Evolutionary conservation across 2,329 filamentous ascomycete species (phyloP).

Genomic region (Pseudopyrenochaeta lycopersici): DNA sequence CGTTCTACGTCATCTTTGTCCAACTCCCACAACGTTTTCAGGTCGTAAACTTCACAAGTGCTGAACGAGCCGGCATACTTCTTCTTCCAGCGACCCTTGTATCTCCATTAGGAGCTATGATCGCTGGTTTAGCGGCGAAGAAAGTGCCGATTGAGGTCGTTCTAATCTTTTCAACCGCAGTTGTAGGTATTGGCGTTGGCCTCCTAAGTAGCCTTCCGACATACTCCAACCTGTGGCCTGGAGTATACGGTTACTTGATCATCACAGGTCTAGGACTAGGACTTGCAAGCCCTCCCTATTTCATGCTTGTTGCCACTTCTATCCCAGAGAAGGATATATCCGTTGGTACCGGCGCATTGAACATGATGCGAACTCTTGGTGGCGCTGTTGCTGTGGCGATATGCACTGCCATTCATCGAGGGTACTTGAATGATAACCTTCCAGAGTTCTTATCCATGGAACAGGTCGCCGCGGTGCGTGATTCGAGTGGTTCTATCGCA

Average conservation of each 20-base stretch:
- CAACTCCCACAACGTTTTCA: slow-evolving; percentile 47
- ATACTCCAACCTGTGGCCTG: slow-evolving; percentile 20
- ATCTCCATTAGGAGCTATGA: slow-evolving; percentile 39
- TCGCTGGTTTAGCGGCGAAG: slow-evolving; percentile 27
- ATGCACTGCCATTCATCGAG: slow-evolving; percentile 40
- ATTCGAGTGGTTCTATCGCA: slow-evolving; percentile 22
- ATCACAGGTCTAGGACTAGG: slow-evolving; percentile 40
- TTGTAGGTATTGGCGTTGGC: slow-evolving; percentile 35
- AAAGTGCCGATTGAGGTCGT: slow-evolving; percentile 30
- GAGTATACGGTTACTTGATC: slow-evolving; percentile 40
- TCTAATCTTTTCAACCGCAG: slow-evolving; percentile 24
- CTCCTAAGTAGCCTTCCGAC: slow-evolving; percentile 38
- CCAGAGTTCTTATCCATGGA: slow-evolving; percentile 27
- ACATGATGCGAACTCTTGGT: slow-evolving; percentile 44
- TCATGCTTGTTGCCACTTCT: slow-evolving; percentile 33
- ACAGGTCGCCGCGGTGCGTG: slow-evolving; percentile 30
- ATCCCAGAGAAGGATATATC: slow-evolving; percentile 35
- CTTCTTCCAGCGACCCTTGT: slow-evolving; percentile 38
- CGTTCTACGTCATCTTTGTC: slow-evolving; percentile 39
- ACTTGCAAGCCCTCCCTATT: slow-evolving; percentile 37
- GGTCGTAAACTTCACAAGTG: slow-evolving; percentile 39
- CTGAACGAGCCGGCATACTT: slow-evolving; percentile 41
- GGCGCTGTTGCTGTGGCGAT: slow-evolving; percentile 44
- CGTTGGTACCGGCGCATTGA: slow-evolving; percentile 40
- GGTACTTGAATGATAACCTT: slow-evolving; percentile 20